Evolutionary conservation across 2,329 filamentous ascomycete species (phyloP), one percentile per base, ranked within the genome.

Genomic region (Colletotrichum endophyticum): DNA sequence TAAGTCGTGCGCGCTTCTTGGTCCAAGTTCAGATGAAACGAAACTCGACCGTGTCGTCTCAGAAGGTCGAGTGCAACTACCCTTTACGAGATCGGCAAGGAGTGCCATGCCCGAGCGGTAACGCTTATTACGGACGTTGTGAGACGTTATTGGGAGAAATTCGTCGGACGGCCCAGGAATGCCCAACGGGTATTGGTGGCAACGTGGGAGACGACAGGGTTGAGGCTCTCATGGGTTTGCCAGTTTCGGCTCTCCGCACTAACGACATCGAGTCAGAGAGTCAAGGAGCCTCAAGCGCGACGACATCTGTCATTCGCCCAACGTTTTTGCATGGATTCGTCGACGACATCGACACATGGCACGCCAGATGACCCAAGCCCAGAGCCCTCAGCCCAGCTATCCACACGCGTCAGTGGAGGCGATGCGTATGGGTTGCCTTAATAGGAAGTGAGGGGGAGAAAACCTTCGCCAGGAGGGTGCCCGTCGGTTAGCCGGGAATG

Each of bases 21-120:
- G 27, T 36, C 34, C 44, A 9, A 69, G 36, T 70, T 76, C 64
- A 66, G 70, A 73, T 76, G 74, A 76, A 76, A 76, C 74, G 57
- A 74, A 73, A 76, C 70, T 69, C 71, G 59, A 28, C 44, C 57
- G 59, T 61, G 28, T 64, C 74, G 74, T 76, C 74, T 70, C 74
- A 70, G 70, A 53, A 39, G 15, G 70, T 64, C 39, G 34, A 64
- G 8, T 69, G 49, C 59, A 36, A 39, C 49, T 69, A 69, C 34
- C 39, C 5, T 53, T 27, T 27, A 15, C 32, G 28, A 69, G 4
- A 32, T 27, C 32, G 16, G 32, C 44, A 27, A 66, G 64, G 73
- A 49, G 30, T 25, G 28, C 71, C 74, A 61, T 74, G 70, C n/a
- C 70, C n/a, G 70, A 70, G 57, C 44, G 28, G 9, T 28, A 59